phyloP scores from a whole-genome alignment of 176 grass and related monocot species.

The Ananas comosus region DNA sequence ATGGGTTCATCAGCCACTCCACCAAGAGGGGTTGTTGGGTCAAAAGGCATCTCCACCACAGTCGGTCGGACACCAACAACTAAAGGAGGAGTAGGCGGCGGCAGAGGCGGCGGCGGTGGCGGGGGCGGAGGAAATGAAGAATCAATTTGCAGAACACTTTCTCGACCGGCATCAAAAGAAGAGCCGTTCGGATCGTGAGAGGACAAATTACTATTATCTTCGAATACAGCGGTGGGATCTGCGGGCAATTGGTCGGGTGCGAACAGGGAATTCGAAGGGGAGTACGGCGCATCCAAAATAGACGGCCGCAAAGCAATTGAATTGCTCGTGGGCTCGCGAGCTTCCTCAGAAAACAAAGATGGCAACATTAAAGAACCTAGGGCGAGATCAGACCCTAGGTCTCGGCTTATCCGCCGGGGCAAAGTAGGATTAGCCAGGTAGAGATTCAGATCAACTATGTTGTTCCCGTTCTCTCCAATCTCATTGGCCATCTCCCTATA shows the following conservation, averaged over 20 bases:
- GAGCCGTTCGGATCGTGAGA: not conserved
- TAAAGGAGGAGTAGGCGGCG: not conserved
- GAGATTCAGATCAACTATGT: slow-evolving; percentile 53
- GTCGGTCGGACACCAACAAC: not conserved
- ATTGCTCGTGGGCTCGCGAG: not conserved
- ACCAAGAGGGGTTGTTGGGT: not conserved
- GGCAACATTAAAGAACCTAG: not conserved
- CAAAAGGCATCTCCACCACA: not conserved
- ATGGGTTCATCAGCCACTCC: not conserved
- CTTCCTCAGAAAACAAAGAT: not conserved
- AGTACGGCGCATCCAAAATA: not conserved
- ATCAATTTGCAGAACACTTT: not conserved
- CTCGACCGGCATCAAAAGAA: not conserved
- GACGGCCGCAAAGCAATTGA: not conserved
- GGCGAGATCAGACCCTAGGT: slow-evolving; percentile 16
- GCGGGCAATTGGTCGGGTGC: not conserved
- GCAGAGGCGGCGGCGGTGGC: too few relatives aligned
- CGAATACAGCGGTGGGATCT: not conserved
- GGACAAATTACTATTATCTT: not conserved
- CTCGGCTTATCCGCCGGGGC: slow-evolving; percentile 23
- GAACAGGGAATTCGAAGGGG: slow-evolving; percentile 1
- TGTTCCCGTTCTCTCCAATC: slow-evolving; percentile 10
- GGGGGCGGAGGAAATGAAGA: not conserved
- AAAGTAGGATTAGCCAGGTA: slow-evolving; percentile 47
- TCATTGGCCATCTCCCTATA: slow-evolving; percentile 20